Conservation (phyloP, 1,139 yeast genomes). For the Candida sojae region DNA sequence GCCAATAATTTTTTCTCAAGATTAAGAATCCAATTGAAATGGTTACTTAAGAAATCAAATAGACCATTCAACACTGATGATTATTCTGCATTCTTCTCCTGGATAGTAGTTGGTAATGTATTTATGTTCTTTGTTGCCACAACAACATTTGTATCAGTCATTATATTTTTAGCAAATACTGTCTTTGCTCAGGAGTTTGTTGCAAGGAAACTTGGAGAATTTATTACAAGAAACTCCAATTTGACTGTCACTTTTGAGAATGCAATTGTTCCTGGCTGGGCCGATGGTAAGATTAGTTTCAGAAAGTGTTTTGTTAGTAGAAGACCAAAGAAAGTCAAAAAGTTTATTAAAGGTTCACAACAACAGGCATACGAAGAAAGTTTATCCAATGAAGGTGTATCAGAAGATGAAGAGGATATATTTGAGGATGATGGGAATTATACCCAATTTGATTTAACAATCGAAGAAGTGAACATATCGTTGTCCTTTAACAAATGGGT, state of each 20-base stretch:
- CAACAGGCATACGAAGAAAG: slow-evolving; percentile 60
- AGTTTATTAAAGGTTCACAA: slow-evolving; percentile 73
- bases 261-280: slow-evolving; percentile 96
- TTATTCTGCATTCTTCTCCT: slow-evolving; percentile 82
- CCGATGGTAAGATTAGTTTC: slow-evolving; percentile 81
- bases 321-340: slow-evolving; percentile 62
- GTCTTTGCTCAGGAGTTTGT: slow-evolving; percentile 89
- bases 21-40: slow-evolving; percentile 59
- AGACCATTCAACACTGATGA: slow-evolving; percentile 86
- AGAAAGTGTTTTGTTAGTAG: slow-evolving; percentile 84
- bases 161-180: slow-evolving; percentile 79
- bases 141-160: slow-evolving; percentile 81
- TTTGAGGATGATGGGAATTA: slow-evolving; percentile 84
- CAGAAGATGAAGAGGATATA: slow-evolving; percentile 26
- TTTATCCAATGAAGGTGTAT: slow-evolving; percentile 20
- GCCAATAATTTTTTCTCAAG: slow-evolving; percentile 54
- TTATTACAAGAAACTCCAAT: slow-evolving; percentile 83
- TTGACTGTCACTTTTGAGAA: slow-evolving; percentile 86
- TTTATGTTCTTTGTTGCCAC: slow-evolving; percentile 79
- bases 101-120: slow-evolving; percentile 88
- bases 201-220: slow-evolving; percentile 78
- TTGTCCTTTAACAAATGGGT: slow-evolving; percentile 85
- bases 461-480: slow-evolving; percentile 81
- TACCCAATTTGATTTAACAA: slow-evolving; percentile 90
- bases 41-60: slow-evolving; percentile 60